These are phyloP conservation scores for Narthecium ossifragum DNA, from an alignment of 106 monocot genomes.

Conservation along the genomic window DNA sequence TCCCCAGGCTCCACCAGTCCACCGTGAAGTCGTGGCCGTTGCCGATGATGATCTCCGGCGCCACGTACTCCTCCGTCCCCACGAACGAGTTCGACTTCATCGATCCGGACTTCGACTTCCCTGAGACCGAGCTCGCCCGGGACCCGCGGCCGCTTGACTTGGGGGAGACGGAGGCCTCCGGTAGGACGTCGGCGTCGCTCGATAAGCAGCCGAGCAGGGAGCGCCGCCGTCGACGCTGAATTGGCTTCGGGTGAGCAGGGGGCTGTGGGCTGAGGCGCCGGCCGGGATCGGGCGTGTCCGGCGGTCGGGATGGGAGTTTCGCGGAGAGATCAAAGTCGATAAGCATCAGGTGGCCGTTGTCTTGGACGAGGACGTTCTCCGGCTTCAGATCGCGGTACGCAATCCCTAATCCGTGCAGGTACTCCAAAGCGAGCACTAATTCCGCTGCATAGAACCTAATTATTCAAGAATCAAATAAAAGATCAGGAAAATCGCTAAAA, in stretches of 20 bases:
- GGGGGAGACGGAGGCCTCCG: conserved; percentile 11
- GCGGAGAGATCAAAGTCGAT: conserved; percentile 97
- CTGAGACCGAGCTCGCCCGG: neutral
- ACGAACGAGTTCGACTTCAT: conserved; percentile 92
- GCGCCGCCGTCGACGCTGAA: conserved; percentile 13
- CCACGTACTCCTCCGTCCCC: conserved; percentile 96
- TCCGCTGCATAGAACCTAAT: conserved; percentile 93
- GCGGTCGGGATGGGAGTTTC: conserved; percentile 18
- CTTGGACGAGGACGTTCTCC: conserved; percentile 85
- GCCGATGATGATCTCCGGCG: conserved; percentile 82
- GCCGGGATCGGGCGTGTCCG: neutral
- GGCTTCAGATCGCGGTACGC: conserved; percentile 96
- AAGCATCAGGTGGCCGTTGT: conserved; percentile 82
- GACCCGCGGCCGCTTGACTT: neutral
- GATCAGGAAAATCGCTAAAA: too few relatives aligned
- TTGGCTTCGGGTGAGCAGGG: neutral
- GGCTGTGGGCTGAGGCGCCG: neutral
- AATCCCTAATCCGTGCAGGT: conserved; percentile 71
- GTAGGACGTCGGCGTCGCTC: conserved; percentile 21
- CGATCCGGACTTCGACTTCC: conserved; percentile 5
- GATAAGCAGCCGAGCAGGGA: conserved; percentile 16
- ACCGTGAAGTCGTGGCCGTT: conserved; percentile 81
- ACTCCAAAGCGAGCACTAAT: conserved; percentile 68
- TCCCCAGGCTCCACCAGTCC: conserved; percentile 95
- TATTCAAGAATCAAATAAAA: neutral